Percentiles rank a stretch among this genome's conserved stretches.
These are phyloP conservation scores for Cinchona pubescens DNA, from an alignment of 257 asterid species.

Conservation along the genomic window DNA sequence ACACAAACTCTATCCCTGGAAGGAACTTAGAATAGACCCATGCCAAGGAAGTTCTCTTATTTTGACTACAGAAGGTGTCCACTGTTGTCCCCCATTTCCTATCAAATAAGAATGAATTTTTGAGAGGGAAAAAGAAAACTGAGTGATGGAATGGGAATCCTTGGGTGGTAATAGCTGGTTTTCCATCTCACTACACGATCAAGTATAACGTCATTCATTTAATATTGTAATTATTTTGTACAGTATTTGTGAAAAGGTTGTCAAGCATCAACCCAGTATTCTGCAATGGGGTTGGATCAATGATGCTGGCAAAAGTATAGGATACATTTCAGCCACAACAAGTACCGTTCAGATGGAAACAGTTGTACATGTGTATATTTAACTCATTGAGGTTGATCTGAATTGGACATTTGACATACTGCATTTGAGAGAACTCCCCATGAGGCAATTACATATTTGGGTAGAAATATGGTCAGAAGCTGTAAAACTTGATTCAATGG, in stretches of 20 bases:
- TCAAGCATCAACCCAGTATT: neutral
- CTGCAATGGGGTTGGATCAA: neutral
- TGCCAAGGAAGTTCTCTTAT: neutral
- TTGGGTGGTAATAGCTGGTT: neutral
- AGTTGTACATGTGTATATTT: neutral
- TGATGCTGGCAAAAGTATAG: neutral
- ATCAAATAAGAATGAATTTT: neutral
- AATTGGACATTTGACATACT: conserved; percentile 5
- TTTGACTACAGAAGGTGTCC: neutral
- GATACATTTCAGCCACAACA: neutral
- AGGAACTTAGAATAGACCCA: neutral
- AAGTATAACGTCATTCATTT: neutral
- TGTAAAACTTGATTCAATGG: neutral
- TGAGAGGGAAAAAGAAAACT: neutral
- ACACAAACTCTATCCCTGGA: neutral
- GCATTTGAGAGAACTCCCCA: neutral
- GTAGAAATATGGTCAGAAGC: neutral
- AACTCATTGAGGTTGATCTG: neutral
- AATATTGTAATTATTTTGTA: neutral
- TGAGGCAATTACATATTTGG: neutral
- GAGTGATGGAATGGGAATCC: neutral
- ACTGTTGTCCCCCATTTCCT: neutral
- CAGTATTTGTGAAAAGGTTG: neutral
- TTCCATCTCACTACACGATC: neutral
- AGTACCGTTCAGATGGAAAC: neutral